A percentile compares a stretch with the other conserved stretches of the same genome.
Conservation (phyloP, 768 basidiomycete species). For the Rhizopogon roseolus region DNA sequence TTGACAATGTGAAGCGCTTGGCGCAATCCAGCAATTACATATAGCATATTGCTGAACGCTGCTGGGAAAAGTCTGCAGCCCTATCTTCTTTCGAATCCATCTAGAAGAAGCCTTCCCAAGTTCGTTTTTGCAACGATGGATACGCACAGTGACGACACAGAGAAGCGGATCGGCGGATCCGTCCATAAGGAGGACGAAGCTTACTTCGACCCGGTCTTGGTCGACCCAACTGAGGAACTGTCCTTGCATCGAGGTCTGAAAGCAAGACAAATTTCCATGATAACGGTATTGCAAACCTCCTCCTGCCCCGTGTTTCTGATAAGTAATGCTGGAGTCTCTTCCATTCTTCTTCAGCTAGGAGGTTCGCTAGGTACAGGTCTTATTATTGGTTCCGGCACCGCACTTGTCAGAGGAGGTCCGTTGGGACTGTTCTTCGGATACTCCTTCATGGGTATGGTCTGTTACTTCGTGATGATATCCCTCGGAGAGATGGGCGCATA, state of each 20-base stretch:
- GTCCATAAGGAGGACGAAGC: neutral
- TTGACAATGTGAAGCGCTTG: neutral
- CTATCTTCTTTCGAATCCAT: neutral
- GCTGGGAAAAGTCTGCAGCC: neutral
- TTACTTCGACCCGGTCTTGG: constrained; percentile 11
- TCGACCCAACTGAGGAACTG: constrained; percentile 30
- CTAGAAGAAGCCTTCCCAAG: neutral
- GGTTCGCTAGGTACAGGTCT: constrained; percentile 52
- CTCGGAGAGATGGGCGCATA: constrained; percentile 34
- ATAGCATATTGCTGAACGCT: neutral
- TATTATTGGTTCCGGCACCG: constrained; percentile 57
- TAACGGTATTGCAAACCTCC: constrained; percentile 33
- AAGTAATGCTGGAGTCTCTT: neutral
- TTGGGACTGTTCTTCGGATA: constrained; percentile 39
- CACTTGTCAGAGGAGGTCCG: constrained; percentile 50
- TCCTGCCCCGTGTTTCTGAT: neutral
- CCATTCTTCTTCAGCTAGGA: constrained; percentile 28
- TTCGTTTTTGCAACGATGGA: neutral
- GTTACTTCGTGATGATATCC: constrained; percentile 56
- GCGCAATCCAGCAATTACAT: neutral
- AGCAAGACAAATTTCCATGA: constrained; percentile 52
- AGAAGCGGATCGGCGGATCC: neutral
- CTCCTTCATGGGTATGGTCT: constrained; percentile 48
- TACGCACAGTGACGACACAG: neutral
- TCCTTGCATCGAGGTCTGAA: constrained; percentile 46